phyloP scores from a whole-genome alignment of 2,329 filamentous ascomycete genomes.

The Aspergillus sp. region DNA sequence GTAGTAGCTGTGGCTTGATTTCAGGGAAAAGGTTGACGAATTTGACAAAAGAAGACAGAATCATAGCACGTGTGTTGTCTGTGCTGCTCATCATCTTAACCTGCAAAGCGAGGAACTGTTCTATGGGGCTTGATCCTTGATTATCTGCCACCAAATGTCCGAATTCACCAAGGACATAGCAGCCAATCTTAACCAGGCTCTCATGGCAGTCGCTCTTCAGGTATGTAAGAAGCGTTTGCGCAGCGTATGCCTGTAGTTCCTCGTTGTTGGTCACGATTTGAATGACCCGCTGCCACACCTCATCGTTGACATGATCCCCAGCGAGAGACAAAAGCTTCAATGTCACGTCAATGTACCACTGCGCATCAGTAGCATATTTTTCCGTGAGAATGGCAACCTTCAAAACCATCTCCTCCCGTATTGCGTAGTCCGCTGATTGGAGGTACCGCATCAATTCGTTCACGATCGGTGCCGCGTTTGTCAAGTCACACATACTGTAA shows the following conservation, averaged over 20 bases:
- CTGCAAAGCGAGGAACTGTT: slow-evolving; percentile 92
- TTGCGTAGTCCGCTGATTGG: slow-evolving; percentile 94
- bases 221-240: slow-evolving; percentile 88
- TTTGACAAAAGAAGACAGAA: slow-evolving; percentile 93
- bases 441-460: slow-evolving; percentile 91
- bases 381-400: slow-evolving; percentile 98
- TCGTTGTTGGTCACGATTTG: slow-evolving; percentile 99
- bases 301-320: slow-evolving; percentile 96
- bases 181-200: slow-evolving; percentile 95
- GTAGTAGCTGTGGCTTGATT: slow-evolving; percentile 91
- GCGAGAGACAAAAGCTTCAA: slow-evolving; percentile 92
- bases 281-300: slow-evolving; percentile 98
- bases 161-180: slow-evolving; percentile 94
- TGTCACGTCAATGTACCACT: slow-evolving; percentile 99
- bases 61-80: slow-evolving; percentile 85
- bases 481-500: slow-evolving; percentile 98
- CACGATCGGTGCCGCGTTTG: slow-evolving; percentile 92
- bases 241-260: slow-evolving; percentile 93
- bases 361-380: slow-evolving; percentile 96
- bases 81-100: slow-evolving; percentile 87
- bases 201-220: slow-evolving; percentile 94
- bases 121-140: slow-evolving; percentile 88
- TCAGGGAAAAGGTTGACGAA: slow-evolving; percentile 98
- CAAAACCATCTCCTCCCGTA: slow-evolving; percentile 97
- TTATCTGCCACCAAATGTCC: slow-evolving; percentile 94